phyloP scores from a whole-genome alignment of 495 filamentous ascomycete genomes.

The Aspergillus baeticus region DNA sequence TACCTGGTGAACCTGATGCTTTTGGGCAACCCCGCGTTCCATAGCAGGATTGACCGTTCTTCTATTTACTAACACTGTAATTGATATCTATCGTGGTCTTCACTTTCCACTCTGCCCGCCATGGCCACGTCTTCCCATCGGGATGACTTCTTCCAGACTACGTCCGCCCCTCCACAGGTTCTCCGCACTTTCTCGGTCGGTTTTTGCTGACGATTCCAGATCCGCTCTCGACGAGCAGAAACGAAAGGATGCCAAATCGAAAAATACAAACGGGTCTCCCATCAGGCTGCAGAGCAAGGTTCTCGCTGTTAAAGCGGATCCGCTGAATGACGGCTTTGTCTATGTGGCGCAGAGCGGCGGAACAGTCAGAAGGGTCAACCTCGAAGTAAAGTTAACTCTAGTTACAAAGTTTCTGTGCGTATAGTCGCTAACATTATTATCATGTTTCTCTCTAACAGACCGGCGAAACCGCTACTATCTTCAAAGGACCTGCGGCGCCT shows the following conservation, averaged over 20 bases:
- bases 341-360: constrained; percentile 84
- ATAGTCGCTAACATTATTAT: constrained; percentile 9
- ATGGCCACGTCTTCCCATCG: constrained; percentile 68
- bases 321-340: constrained; percentile 56
- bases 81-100: background rate
- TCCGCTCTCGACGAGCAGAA: constrained; percentile 67
- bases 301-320: constrained; percentile 71
- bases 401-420: background rate
- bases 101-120: background rate
- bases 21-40: background rate
- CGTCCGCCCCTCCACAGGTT: constrained; percentile 47
- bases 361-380: constrained; percentile 64
- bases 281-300: constrained; percentile 83
- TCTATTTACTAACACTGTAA: background rate
- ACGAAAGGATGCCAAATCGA: constrained; percentile 75
- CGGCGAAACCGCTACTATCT: constrained; percentile 51
- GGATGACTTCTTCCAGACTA: constrained; percentile 87
- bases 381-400: constrained; percentile 63
- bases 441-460: constrained; percentile 33
- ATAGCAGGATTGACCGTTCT: background rate
- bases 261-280: constrained; percentile 79
- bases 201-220: constrained; percentile 39
- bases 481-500: constrained; percentile 74
- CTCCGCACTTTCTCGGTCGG: background rate
- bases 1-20: background rate